A percentile compares a stretch with the other conserved stretches of the same genome.
Evolutionary conservation across 2,329 filamentous ascomycete species (phyloP).

Genomic region (Metarhizium humberi): DNA sequence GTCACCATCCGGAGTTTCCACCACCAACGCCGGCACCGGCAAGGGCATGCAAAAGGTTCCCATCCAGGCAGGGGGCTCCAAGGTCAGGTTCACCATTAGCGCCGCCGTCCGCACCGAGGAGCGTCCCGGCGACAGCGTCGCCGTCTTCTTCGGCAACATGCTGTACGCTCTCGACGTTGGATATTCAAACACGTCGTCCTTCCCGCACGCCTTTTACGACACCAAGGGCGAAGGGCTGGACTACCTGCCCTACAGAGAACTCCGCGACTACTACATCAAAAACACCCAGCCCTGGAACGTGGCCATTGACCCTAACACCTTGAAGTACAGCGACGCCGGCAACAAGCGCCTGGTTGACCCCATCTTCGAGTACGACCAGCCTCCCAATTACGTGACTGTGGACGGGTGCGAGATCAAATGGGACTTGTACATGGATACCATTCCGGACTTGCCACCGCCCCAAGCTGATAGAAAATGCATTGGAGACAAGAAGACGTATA

Average conservation of each 20-base stretch:
- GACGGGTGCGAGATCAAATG: conserved; percentile 29
- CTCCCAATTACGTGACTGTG: conserved; percentile 26
- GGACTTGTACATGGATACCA: conserved; percentile 19
- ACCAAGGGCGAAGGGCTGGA: conserved; percentile 10
- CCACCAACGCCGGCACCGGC: not conserved
- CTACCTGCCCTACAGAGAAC: conserved; percentile 15
- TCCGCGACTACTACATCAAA: conserved; percentile 21
- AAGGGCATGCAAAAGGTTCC: conserved; percentile 14
- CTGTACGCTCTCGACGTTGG: conserved; percentile 32
- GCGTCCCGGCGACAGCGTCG: conserved; percentile 24
- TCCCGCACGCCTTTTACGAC: conserved; percentile 13
- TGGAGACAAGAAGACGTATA: conserved; percentile 20
- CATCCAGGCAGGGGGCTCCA: conserved; percentile 11
- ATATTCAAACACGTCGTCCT: conserved; percentile 15
- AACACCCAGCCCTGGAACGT: conserved; percentile 21
- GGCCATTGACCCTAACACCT: conserved; percentile 16
- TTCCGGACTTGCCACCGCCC: conserved; percentile 17
- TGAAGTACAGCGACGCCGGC: conserved; percentile 14
- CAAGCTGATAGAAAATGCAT: conserved; percentile 8
- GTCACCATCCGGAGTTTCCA: not conserved
- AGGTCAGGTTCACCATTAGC: conserved; percentile 11
- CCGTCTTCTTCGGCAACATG: conserved; percentile 32
- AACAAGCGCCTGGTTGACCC: conserved; percentile 16
- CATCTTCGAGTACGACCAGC: conserved; percentile 16
- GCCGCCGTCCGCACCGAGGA: conserved; percentile 12